Base-by-base conservation (phyloP, 116 monocot genomes). In the Iris pallida region DNA sequence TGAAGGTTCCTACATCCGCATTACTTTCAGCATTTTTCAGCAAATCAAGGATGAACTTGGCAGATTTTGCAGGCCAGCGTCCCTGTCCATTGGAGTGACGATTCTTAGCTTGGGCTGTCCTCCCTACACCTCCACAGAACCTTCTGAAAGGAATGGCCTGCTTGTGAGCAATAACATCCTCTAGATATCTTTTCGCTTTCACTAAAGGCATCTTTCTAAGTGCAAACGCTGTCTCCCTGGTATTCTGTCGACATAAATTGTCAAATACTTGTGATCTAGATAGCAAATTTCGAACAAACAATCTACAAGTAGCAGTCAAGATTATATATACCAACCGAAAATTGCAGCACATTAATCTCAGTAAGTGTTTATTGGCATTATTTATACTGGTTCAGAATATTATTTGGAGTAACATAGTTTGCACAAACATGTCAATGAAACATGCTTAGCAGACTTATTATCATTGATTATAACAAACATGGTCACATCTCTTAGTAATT, bases 21-120 rank as follows among this genome's bases (percentile, higher is more conserved):
- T 92, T 92, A 61, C 88, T 88, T 71, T 92, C 92, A 44, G 88
- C 92, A 77, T 92, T 92, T 57, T 85, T 88, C 3, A 92, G 79
- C 55, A 92, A 40, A 65, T 92, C 92, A 45, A 92, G 63, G n/a
- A 88, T 82, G 43, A 92, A 92, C 48, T 53, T 80, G 11, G 86
- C 88, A 30, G 88, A 92, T 63, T 92, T 92, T 7, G 57, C 68
- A 30, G 88, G 92, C 92, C 88, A 88, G 10, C 92, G 80, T 3
- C 92, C 92, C 71, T 88, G 92, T 2, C 92, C 88, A 71, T 88
- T 92, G 0, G 92, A 79, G 15, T 88, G 92, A 45, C 85, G 81
- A 55, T 71, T 71, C 67, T 92, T 92, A 13, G 83, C 88, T 71
- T 92, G 92, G 18, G 86, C 92, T 4, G 92, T 92, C 30, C 88